Evolutionary conservation across 306 rosid genomes (phyloP).

Genomic region (Spatholobus suberectus): DNA sequence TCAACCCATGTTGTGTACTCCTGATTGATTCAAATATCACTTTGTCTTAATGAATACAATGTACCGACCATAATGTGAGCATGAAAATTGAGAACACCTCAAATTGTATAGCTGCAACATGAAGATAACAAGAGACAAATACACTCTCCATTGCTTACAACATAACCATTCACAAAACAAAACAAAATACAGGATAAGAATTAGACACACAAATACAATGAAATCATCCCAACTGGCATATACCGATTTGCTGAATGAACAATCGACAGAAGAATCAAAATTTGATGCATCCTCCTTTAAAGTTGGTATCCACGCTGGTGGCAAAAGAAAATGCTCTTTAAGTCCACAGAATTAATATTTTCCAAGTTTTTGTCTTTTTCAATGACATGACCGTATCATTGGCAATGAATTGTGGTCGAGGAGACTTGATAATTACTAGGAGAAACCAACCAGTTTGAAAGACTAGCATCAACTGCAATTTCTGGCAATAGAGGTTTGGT

Average conservation of each 20-base stretch:
- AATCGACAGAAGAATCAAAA: slow-evolving; percentile 39
- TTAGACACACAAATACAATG: slow-evolving; percentile 50
- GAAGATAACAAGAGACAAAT: slow-evolving; percentile 34
- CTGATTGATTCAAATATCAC: slow-evolving; percentile 26
- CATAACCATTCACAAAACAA: slow-evolving; percentile 58
- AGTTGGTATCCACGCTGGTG: slow-evolving; percentile 21
- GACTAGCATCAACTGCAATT: slow-evolving; percentile 73
- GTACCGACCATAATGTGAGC: slow-evolving; percentile 18
- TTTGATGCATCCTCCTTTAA: slow-evolving; percentile 28
- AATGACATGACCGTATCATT: slow-evolving; percentile 38
- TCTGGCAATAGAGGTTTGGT: slow-evolving; percentile 69
- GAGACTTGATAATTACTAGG: slow-evolving; percentile 46
- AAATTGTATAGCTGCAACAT: slow-evolving; percentile 44
- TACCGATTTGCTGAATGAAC: slow-evolving; percentile 41
- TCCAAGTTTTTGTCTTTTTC: slow-evolving; percentile 26
- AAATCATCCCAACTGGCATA: slow-evolving; percentile 44
- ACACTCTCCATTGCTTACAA: slow-evolving; percentile 42
- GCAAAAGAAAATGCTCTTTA: neutral
- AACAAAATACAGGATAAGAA: slow-evolving; percentile 42
- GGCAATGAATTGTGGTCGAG: slow-evolving; percentile 48
- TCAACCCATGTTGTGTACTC: neutral
- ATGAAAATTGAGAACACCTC: slow-evolving; percentile 34
- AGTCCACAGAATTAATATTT: slow-evolving; percentile 15
- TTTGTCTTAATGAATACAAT: neutral
- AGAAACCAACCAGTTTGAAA: slow-evolving; percentile 79